Base-by-base conservation (phyloP, 768 basidiomycete genomes). In the Auriscalpium orientale region DNA sequence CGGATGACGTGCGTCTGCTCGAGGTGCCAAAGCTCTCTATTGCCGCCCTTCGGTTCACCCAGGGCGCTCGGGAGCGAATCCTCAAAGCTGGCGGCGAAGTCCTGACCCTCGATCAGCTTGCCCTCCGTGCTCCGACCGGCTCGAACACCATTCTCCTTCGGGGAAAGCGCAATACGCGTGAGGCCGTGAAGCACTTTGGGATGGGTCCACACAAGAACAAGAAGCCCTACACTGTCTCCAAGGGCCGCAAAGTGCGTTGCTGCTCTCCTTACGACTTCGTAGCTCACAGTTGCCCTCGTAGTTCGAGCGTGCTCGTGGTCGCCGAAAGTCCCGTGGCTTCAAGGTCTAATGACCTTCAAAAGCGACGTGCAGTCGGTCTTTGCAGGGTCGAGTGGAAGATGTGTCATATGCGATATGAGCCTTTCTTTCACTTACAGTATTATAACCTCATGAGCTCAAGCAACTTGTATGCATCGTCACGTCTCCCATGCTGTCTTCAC, bases 161-260 rank as follows among this genome's bases (percentile, higher is more conserved):
- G 61, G 97, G 95, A 64, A 87, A 89, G 76, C 87, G 86, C 83
- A 97, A 85, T 73, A 79, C 89, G 56, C 85, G 97, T 62, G 97
- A 98, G 75, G 90, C 94, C 51, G 84, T 89, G 79, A 94, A 91
- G 74, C 95, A 98, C 83, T 98, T 98, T 72, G 95, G 95, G 75
- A 91, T 91, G 90, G 91, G 88, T 62, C 94, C 94, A 55, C 91
- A 95, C 86, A 92, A 98, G 77, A 79, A 97, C 87, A 98, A 95
- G 82, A 97, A 95, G 78, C 97, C 97, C 49, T 89, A 93, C 78
- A 90, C 94, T 48, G 79, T 77, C 67, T 94, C 92, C 71, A 97
- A 95, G 79, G 95, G 97, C 60, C 90, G 95, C 83, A 98, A 97
- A 76, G 85, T 87, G 66, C 44, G 73, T 67, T 36, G 34, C 7